Evolutionary conservation across 1,139 yeast genomes (phyloP).

Genomic region (Hyphopichia wangnamkhiaoensis): DNA sequence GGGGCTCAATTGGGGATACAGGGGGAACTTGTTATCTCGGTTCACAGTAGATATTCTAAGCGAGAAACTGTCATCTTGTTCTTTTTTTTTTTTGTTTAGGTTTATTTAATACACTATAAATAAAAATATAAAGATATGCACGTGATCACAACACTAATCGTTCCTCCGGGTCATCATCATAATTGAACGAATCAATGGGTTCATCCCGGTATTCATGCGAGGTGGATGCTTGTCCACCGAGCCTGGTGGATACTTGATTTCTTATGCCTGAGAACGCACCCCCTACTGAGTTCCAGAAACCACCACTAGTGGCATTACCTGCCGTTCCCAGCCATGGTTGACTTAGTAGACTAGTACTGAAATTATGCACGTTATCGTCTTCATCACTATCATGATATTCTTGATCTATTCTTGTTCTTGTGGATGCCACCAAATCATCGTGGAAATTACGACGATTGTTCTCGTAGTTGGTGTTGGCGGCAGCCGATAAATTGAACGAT

Average conservation of each 20-base stretch:
- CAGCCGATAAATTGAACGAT: conserved; percentile 29
- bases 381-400: conserved; percentile 6
- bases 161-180: conserved; percentile 28
- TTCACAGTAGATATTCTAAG: no score
- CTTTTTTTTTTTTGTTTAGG: no score
- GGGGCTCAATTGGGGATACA: no score
- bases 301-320: background rate
- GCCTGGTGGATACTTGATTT: conserved; percentile 18
- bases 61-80: no score
- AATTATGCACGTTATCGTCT: background rate
- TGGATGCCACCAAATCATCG: conserved; percentile 15
- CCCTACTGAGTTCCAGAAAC: conserved; percentile 27
- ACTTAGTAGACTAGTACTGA: background rate
- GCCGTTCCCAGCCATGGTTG: background rate
- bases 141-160: conserved; percentile 8
- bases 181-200: conserved; percentile 22
- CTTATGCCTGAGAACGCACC: conserved; percentile 25
- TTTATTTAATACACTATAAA: no score
- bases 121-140: no score
- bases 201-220: conserved; percentile 16
- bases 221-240: conserved; percentile 10
- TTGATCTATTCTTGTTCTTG: background rate
- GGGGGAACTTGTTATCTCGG: no score
- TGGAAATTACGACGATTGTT: conserved; percentile 29
- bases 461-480: conserved; percentile 36